Evolutionary conservation across 2,329 filamentous ascomycete genomes (phyloP), one percentile per base, ranked within the genome.

Genomic region (Aspergillus sp.): DNA sequence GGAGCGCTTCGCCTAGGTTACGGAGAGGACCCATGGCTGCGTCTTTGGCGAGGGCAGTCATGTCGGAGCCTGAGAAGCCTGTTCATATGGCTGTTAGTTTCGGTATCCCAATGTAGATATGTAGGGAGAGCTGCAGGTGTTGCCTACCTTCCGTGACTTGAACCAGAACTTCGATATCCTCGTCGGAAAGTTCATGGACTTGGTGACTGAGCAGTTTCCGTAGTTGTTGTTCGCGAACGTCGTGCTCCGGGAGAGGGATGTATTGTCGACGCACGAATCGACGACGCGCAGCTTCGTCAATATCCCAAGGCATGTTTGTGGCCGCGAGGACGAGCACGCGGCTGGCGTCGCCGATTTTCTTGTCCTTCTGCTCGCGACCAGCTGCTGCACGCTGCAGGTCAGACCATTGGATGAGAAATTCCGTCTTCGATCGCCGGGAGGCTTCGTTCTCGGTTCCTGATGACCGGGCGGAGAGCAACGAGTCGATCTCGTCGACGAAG

Each of bases 11-110:
- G 25, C 95, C 95, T 2, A 98, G 81, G 56, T 92, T 94, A 32
- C 95, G 87, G 12, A 99, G 81, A 0, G 95, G 95, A 0, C 95
- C 94, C 95, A 99, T 99, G 2, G 95, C 95, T 8, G 95, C 95
- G 73, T 99, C 95, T 78, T 99, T 99, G 7, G 95, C 95, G 8
- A 99, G 82, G 1, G 95, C 93, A 21, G 95, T 98, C 66, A 99
- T 97, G 71, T 99, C 95, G 2, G 92, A 97, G 48, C 95, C 95
- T 8, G 92, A 97, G 78, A 97, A 99, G n/a, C 92, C 93, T 97
- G 66, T 19, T n/a, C 9, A 48, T 15, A 58, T 13, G 15, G 10
- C 28, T 15, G 32, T 36, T 6, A 36, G 32, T 36, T 6, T 5
- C 10, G 4, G 10, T 30, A 30, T 4, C 2, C 30, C n/a, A 21